Evolutionary conservation across 1,139 yeast species (phyloP).

Genomic region (Yamadazyma kanchanaburiensis): DNA sequence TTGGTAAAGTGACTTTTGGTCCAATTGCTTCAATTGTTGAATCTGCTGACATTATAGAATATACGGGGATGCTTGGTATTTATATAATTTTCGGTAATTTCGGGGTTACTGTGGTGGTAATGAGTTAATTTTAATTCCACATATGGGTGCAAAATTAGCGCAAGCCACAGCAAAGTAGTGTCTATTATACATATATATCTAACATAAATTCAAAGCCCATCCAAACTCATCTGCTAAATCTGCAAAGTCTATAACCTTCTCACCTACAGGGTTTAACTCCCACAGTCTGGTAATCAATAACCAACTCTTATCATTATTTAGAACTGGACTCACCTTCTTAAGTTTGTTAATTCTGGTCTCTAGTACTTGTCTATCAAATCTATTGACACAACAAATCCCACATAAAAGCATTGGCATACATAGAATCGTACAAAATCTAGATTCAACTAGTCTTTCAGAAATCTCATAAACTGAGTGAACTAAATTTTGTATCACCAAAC

Average conservation of each 20-base stretch:
- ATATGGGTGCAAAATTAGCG: no score
- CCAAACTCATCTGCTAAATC: conserved; percentile 23
- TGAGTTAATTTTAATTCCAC: no score
- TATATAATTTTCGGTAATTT: no score
- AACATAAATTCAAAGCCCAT: conserved; percentile 21
- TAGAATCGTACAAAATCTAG: conserved; percentile 9
- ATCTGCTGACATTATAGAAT: conserved; percentile 1
- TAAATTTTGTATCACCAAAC: conserved; percentile 6
- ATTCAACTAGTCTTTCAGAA: conserved; percentile 5
- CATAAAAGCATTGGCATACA: conserved; percentile 20
- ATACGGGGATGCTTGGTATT: background rate
- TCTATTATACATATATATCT: no score
- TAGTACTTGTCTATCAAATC: conserved; percentile 15
- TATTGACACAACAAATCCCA: conserved; percentile 23
- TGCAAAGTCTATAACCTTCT: conserved; percentile 22
- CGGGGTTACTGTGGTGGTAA: no score
- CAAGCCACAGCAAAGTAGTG: no score
- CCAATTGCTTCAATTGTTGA: conserved; percentile 10
- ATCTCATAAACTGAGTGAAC: conserved; percentile 7
- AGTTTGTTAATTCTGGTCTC: conserved; percentile 8
- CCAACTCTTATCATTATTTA: conserved; percentile 16
- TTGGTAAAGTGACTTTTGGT: conserved; percentile 29
- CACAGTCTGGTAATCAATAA: conserved; percentile 20
- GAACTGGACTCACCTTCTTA: conserved; percentile 17
- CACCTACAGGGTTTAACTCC: conserved; percentile 21